Base-by-base conservation (phyloP, 2,329 filamentous ascomycete species). In the Ophiocordyceps sinensis region DNA sequence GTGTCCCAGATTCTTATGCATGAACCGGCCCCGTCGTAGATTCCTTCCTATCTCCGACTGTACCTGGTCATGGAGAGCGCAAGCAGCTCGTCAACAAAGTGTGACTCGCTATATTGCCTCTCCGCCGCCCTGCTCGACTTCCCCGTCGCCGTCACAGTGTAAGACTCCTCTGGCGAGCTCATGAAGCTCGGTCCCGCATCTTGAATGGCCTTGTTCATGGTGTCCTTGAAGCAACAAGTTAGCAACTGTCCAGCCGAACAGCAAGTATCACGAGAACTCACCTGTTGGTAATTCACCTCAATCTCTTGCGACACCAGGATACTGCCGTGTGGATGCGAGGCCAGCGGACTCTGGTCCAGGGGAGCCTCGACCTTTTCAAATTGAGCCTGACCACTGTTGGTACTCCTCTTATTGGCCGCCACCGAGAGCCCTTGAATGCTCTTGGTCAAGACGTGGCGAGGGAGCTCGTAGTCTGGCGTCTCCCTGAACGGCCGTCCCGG, bases 301-400 rank as follows among this genome's bases (percentile, higher is more conserved):
- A 79, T 70, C 49, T 80, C 74, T 46, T 76, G 72, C 21, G 71
- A 74, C 7, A 79, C 70, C 62, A 77, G 70, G 52, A 79, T 80
- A 23, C 75, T 73, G 9, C 73, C 73, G 38, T 67, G 63, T 10
- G 53, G 45, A 52, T 47, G 37, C 53, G 48, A 45, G 39, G 14
- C 45, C 44, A n/a, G 9, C 14, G 21, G 21, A 13, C 21, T 14
- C 7, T 19, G 51, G 51, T 21, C 52, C 52, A 17, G 37, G 14
- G 9, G 10, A 21, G 9, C 35, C 8, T 39, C 32, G 6, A 36
- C 21, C 32, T 35, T 35, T 10, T 35, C 32, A 35, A 35, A 35
- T 68, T 82, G 78, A 44, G 72, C 68, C 49, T 77, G 72, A 5
- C 10, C 17, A 17, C 19, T 35, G 21, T 28, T 21, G 7, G 19